These are phyloP conservation scores for Waitea zeae DNA, from an alignment of 1,284 basidiomycete genomes.

Conservation along the genomic window DNA sequence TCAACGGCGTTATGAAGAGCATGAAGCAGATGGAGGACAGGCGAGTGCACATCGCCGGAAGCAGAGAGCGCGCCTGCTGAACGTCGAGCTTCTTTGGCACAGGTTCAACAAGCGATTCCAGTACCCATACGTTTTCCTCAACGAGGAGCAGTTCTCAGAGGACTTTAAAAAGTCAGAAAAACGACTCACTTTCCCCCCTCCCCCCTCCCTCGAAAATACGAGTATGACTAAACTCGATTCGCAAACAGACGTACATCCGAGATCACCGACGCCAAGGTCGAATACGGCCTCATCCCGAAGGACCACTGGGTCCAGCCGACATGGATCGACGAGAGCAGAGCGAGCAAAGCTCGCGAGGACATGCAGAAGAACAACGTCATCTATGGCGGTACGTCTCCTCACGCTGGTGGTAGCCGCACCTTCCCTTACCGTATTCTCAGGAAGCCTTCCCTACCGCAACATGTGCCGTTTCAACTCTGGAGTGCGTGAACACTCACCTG, in stretches of 20 bases:
- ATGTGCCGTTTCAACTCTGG: constrained; percentile 58
- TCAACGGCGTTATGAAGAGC: constrained; percentile 39
- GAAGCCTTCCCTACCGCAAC: constrained; percentile 36
- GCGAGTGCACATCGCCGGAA: constrained; percentile 69
- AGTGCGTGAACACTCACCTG: constrained; percentile 54
- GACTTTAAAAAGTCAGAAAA: constrained; percentile 27
- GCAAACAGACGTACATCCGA: no score
- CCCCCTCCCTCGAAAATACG: no score
- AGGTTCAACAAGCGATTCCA: constrained; percentile 9
- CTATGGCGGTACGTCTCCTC: constrained; percentile 27
- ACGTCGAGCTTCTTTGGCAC: constrained; percentile 56
- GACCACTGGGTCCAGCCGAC: constrained; percentile 38
- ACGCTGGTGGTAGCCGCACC: no score
- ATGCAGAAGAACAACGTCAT: constrained; percentile 46
- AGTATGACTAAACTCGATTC: no score
- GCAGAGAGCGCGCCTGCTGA: constrained; percentile 62
- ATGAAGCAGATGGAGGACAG: constrained; percentile 39
- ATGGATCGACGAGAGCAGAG: constrained; percentile 55
- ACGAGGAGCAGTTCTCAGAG: constrained; percentile 26
- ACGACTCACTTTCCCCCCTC: no score
- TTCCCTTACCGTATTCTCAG: no score
- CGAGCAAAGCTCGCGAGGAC: constrained; percentile 32
- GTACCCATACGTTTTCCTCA: constrained; percentile 17
- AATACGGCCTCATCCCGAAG: constrained; percentile 28
- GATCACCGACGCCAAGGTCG: constrained; percentile 17